These are phyloP conservation scores for Kurtzmaniella quercitrusa DNA, from an alignment of 1,139 yeast genomes.

Conservation along the genomic window DNA sequence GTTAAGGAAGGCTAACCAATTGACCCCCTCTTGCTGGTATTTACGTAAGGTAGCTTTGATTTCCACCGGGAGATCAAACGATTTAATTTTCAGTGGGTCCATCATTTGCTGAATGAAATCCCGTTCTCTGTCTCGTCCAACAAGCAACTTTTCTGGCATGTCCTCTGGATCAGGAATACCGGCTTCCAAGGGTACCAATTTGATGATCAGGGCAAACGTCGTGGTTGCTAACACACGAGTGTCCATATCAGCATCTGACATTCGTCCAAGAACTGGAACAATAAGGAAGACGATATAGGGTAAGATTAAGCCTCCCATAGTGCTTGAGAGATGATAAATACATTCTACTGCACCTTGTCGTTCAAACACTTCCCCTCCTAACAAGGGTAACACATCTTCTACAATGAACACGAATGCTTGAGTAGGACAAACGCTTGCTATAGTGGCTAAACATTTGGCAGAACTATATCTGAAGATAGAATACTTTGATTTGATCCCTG, in stretches of 20 bases:
- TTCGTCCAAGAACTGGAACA: conserved; percentile 94
- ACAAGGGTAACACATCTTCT: conserved; percentile 72
- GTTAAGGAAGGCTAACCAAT: conserved; percentile 95
- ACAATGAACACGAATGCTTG: conserved; percentile 76
- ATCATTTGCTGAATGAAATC: conserved; percentile 96
- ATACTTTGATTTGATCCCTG: conserved; percentile 62
- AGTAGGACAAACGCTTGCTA: conserved; percentile 72
- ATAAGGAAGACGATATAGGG: conserved; percentile 95
- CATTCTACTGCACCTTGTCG: conserved; percentile 96
- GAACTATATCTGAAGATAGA: conserved; percentile 88
- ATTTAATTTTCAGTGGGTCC: conserved; percentile 91
- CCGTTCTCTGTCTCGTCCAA: conserved; percentile 90
- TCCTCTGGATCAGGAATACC: conserved; percentile 97
- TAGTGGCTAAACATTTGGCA: conserved; percentile 82
- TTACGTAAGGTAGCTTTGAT: conserved; percentile 91
- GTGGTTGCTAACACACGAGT: conserved; percentile 91
- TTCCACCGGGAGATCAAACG: conserved; percentile 84
- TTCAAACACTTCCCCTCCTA: conserved; percentile 69
- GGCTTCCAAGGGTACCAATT: conserved; percentile 92
- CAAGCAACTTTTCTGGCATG: conserved; percentile 78
- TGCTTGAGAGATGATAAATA: conserved; percentile 74
- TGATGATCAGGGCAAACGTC: conserved; percentile 93
- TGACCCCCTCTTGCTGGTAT: conserved; percentile 97
- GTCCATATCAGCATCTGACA: conserved; percentile 93
- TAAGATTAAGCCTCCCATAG: conserved; percentile 85